These are phyloP conservation scores for Solanum dulcamara DNA, from an alignment of 257 asterid species.

Conservation along the genomic window DNA sequence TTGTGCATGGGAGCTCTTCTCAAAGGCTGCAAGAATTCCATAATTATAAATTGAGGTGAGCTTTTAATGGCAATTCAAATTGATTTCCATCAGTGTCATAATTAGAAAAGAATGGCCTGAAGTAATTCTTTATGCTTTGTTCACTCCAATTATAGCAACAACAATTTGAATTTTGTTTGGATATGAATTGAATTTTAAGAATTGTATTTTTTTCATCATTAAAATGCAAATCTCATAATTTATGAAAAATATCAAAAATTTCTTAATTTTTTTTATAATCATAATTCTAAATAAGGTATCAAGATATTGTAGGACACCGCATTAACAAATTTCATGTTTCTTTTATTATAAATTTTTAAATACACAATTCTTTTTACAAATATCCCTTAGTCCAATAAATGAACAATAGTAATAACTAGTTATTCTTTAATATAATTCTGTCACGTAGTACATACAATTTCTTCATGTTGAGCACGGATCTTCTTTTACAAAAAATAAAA, in stretches of 20 bases:
- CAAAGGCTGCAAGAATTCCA: background rate
- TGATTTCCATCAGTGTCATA: background rate
- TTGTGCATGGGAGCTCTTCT: background rate
- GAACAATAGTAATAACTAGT: background rate
- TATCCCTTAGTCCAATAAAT: background rate
- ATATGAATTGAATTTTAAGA: no score
- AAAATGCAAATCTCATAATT: background rate
- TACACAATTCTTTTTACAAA: background rate
- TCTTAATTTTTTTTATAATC: no score
- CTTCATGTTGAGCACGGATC: background rate
- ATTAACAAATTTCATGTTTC: background rate
- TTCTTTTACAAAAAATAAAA: background rate
- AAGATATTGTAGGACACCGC: fast-evolving
- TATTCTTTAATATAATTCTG: no score
- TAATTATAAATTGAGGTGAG: background rate
- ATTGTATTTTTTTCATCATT: no score
- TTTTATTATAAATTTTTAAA: background rate
- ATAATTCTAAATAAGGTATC: no score
- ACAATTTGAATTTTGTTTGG: background rate
- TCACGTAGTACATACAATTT: background rate
- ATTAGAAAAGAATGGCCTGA: background rate
- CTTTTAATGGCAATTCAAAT: background rate
- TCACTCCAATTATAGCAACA: background rate
- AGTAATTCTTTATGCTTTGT: background rate
- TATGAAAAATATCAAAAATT: no score